phyloP scores from a whole-genome alignment of 1,284 basidiomycete species.

The Moesziomyces aphidis region DNA sequence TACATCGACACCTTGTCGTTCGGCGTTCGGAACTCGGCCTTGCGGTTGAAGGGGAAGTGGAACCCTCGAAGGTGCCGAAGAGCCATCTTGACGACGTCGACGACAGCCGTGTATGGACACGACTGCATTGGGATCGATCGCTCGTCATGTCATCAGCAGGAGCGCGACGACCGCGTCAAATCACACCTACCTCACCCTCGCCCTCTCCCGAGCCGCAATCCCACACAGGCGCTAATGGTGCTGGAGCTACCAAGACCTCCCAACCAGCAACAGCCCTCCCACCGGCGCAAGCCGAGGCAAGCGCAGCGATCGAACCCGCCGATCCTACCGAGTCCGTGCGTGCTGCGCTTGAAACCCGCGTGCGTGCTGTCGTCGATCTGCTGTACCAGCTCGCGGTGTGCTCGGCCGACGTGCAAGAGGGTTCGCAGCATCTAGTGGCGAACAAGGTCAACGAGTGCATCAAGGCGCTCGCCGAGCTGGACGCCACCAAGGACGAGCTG shows the following conservation, averaged over 20 bases:
- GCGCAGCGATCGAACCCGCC: neutral
- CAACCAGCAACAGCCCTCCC: neutral
- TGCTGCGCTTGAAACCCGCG: conserved; percentile 50
- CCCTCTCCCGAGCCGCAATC: conserved; percentile 43
- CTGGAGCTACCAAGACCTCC: conserved; percentile 1
- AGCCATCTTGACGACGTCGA: neutral
- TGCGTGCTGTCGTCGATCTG: conserved; percentile 56
- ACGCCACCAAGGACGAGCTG: conserved; percentile 51
- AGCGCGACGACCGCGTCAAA: conserved; percentile 24
- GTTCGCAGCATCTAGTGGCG: conserved; percentile 53
- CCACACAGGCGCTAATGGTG: conserved; percentile 18
- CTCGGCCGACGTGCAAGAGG: conserved; percentile 60
- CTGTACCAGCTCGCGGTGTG: conserved; percentile 63
- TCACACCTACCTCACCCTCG: conserved; percentile 48
- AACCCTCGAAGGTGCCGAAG: neutral
- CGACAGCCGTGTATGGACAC: too few species aligned
- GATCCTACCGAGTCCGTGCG: conserved; percentile 42
- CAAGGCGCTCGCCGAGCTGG: conserved; percentile 52
- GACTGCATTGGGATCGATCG: neutral
- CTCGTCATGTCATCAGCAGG: conserved; percentile 26
- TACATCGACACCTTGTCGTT: neutral
- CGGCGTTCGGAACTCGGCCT: conserved; percentile 6
- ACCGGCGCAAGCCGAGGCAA: neutral
- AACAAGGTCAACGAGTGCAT: conserved; percentile 59
- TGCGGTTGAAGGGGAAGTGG: neutral